Percentiles rank a stretch among this genome's conserved stretches.
phyloP scores from a whole-genome alignment of 75 land plant species.

The Cupressus sempervirens region DNA sequence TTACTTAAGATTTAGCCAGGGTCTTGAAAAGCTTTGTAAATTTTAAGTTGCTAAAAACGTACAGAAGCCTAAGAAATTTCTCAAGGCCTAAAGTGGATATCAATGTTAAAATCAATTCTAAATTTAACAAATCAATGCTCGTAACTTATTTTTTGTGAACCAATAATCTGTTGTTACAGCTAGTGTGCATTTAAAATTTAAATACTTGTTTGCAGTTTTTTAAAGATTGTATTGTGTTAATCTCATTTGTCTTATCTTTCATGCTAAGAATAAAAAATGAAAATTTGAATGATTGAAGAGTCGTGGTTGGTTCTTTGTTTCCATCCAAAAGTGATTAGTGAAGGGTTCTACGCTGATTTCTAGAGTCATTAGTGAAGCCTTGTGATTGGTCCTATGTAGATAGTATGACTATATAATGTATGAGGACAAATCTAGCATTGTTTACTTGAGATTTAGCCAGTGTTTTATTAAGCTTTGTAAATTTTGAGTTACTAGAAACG shows the following conservation, averaged over 20 bases:
- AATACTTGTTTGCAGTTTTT: not conserved
- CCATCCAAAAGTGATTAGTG: not conserved
- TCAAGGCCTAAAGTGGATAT: not conserved
- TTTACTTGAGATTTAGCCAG: not conserved
- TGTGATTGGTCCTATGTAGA: not conserved
- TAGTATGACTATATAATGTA: not conserved
- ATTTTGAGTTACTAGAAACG: not conserved
- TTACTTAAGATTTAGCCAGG: not conserved
- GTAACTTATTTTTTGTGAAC: not conserved
- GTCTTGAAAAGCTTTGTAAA: not conserved
- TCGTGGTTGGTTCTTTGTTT: not conserved
- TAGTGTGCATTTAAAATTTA: not conserved
- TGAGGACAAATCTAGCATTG: not conserved
- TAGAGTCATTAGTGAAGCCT: not conserved
- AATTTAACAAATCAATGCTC: not conserved
- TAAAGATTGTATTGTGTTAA: not conserved
- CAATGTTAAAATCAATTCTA: not conserved
- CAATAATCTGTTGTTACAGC: not conserved
- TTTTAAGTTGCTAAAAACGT: not conserved
- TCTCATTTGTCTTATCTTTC: not conserved
- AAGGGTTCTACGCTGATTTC: not conserved
- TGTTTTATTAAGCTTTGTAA: not conserved
- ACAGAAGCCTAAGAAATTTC: not conserved
- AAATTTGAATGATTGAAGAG: not conserved
- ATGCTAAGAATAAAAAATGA: not conserved